Evolutionary conservation across 2,329 filamentous ascomycete genomes (phyloP), one percentile per base, ranked within the genome.

Genomic region (Penicillium sp.): DNA sequence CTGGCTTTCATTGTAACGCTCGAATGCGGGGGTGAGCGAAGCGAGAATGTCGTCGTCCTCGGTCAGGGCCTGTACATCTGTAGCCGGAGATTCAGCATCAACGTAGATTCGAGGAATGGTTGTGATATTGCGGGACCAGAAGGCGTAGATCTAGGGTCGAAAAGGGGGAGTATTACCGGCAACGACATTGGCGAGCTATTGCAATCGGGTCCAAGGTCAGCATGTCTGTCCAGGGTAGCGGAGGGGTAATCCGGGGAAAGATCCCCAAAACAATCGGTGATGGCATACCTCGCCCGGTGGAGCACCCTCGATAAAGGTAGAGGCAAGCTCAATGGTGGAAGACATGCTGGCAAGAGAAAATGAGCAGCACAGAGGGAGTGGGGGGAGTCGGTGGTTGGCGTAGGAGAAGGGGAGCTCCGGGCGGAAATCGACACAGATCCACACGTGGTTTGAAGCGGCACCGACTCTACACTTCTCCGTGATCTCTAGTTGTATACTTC

Each of bases 1-100:
- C 72, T 98, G 93, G 72, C 91, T 87, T 73, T 98, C 92, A 64
- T 97, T 96, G 80, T 98, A 97, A 72, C 87, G 89, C 73, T 91
- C 79, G 69, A 95, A 95, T 0, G 93, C 90, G 0, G 90, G 88
- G 6, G 79, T 81, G 46, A 96, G 85, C 56, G 87, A 83, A 52
- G 82, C 75, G 47, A 91, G 75, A 54, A 93, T 76, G 47, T 79
- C 75, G 32, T 84, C 81, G 37, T 83, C 82, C 60, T 87, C 82
- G 54, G 90, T 89, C 38, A 98, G 79, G 44, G 83, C 79, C 72
- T 95, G 95, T 77, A 98, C 95, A 69, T 95, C 93, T 95, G 71
- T 54, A 42, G 27, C 32, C 44, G 29, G 40, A 25, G 24, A n/a
- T 46, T 62, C 51, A 57, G 60, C 23, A 59, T 53, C 54, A 42